These are phyloP conservation scores for Monosporozyma siamensis DNA, from an alignment of 805 yeast species.

Conservation along the genomic window DNA sequence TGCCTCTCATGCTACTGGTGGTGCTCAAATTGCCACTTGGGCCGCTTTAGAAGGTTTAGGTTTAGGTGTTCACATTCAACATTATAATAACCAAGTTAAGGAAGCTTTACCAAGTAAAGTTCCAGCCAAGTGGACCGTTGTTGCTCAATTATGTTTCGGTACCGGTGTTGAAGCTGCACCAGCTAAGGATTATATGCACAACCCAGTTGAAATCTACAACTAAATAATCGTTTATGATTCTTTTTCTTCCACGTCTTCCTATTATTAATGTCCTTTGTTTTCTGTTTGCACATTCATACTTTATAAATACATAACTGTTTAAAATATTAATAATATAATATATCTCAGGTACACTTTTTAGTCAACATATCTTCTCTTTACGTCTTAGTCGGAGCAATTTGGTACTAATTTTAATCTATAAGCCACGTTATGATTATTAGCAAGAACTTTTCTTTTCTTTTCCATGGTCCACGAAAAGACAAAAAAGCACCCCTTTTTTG, in stretches of 20 bases:
- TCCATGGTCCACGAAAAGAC: no score
- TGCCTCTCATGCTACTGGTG: constrained; percentile 40
- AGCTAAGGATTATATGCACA: constrained; percentile 36
- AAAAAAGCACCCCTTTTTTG: no score
- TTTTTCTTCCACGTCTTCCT: not conserved
- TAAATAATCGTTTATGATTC: constrained; percentile 3
- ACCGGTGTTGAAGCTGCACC: constrained; percentile 31
- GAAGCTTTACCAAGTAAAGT: constrained; percentile 32
- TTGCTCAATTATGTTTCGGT: constrained; percentile 45
- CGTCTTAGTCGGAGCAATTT: no score
- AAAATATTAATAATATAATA: no score
- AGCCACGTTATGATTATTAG: no score
- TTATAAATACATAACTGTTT: no score
- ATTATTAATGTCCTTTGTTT: not conserved
- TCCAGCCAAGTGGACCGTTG: constrained; percentile 38
- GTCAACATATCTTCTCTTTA: no score
- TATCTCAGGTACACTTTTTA: no score
- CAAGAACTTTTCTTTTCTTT: no score
- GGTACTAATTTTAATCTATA: no score
- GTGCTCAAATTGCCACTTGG: constrained; percentile 45
- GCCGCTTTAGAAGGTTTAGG: constrained; percentile 37
- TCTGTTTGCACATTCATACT: no score
- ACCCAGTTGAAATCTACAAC: constrained; percentile 33
- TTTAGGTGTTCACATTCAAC: constrained; percentile 45
- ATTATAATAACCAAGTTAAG: constrained; percentile 39